phyloP scores from a whole-genome alignment of 2,329 filamentous ascomycete genomes.

The Rhynchosporium graminicola region DNA sequence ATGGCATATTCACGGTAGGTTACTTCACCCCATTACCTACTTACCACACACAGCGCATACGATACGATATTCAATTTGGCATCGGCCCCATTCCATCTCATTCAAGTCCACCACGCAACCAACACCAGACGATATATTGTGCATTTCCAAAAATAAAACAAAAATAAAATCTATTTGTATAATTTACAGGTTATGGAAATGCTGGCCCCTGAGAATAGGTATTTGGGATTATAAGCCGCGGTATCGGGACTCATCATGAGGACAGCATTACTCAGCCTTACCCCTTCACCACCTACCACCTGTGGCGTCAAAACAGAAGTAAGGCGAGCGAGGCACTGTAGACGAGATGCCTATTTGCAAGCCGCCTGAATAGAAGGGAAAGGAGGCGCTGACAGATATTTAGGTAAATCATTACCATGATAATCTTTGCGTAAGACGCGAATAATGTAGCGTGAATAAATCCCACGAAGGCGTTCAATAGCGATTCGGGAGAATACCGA shows the following conservation, averaged over 20 bases:
- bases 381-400: background rate
- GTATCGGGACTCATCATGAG: conserved; percentile 23
- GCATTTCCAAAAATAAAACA: background rate
- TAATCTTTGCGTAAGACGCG: no score
- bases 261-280: conserved; percentile 22
- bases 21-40: background rate
- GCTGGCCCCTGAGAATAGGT: background rate
- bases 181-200: background rate
- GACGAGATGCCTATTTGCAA: conserved; percentile 2
- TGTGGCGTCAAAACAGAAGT: background rate
- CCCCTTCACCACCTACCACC: conserved; percentile 7
- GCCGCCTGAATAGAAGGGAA: background rate
- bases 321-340: conserved; percentile 10
- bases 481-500: conserved; percentile 3
- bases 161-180: background rate
- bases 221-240: conserved; percentile 6
- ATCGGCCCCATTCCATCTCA: background rate
- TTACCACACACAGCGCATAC: background rate
- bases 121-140: background rate
- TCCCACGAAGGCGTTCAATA: no score
- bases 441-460: no score
- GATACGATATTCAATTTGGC: background rate
- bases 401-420: no score
- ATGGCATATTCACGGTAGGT: conserved; percentile 11
- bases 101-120: background rate